A percentile compares a stretch with the other conserved stretches of the same genome.
phyloP scores from a whole-genome alignment of 2,329 filamentous ascomycete species.

The Colletotrichum incanum region DNA sequence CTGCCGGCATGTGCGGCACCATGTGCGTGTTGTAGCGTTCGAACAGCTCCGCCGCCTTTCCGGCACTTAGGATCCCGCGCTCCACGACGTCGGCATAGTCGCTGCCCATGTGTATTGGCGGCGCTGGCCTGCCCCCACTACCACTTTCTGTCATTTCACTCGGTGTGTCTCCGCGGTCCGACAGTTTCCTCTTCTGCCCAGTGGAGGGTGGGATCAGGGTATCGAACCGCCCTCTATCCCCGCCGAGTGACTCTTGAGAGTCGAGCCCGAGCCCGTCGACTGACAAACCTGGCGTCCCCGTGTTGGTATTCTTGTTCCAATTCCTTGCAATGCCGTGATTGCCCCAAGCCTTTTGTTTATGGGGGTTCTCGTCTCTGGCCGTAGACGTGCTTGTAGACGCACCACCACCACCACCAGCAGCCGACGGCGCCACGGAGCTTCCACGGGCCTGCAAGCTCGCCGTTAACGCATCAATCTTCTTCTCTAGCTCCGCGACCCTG shows the following conservation, averaged over 20 bases:
- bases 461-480: slow-evolving; percentile 91
- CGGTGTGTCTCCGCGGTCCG: slow-evolving; percentile 45
- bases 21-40: slow-evolving; percentile 73
- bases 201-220: not conserved
- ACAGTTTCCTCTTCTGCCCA: slow-evolving; percentile 52
- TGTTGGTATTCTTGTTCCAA: slow-evolving; percentile 5
- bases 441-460: slow-evolving; percentile 78
- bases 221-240: slow-evolving; percentile 23
- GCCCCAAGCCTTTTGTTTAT: slow-evolving; percentile 37
- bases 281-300: not conserved
- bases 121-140: slow-evolving; percentile 29
- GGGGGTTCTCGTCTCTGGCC: slow-evolving; percentile 20
- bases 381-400: not conserved
- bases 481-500: slow-evolving; percentile 90
- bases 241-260: slow-evolving; percentile 21
- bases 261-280: not conserved
- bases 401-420: slow-evolving; percentile 44
- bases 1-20: slow-evolving; percentile 73
- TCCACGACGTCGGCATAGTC: slow-evolving; percentile 68
- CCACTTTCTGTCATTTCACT: slow-evolving; percentile 14
- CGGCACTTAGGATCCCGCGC: slow-evolving; percentile 71
- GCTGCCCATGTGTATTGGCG: slow-evolving; percentile 39
- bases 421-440: slow-evolving; percentile 38
- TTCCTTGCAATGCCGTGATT: slow-evolving; percentile 23
- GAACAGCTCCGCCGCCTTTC: slow-evolving; percentile 70